Conservation (phyloP, 2,329 filamentous ascomycete species). For the Arachnopeziza araneosa region DNA sequence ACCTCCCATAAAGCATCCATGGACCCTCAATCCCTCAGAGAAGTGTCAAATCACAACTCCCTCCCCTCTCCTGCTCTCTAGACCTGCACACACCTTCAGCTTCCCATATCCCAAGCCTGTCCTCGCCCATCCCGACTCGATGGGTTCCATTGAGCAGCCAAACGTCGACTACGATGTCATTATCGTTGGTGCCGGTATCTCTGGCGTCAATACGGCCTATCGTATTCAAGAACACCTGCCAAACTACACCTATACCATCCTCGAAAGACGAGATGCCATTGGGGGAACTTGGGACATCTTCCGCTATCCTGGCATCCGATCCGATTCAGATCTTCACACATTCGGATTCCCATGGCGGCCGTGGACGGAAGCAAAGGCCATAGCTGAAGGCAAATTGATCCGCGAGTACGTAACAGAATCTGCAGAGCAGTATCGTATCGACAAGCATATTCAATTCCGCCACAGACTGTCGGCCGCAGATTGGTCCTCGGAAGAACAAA, state of each 20-base stretch:
- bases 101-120: background rate
- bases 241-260: constrained; percentile 52
- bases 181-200: constrained; percentile 69
- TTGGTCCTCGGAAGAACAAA: constrained; percentile 49
- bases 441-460: constrained; percentile 46
- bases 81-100: background rate
- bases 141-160: constrained; percentile 5
- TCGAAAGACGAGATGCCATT: constrained; percentile 60
- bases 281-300: constrained; percentile 80
- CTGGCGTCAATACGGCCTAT: constrained; percentile 70
- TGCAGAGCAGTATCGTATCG: constrained; percentile 46
- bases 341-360: constrained; percentile 66
- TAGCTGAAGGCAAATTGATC: constrained; percentile 49
- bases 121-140: background rate
- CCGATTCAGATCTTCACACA: constrained; percentile 56
- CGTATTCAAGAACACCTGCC: constrained; percentile 57
- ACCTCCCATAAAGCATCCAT: background rate
- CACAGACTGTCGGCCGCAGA: constrained; percentile 45
- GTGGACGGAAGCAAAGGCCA: constrained; percentile 50
- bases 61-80: background rate
- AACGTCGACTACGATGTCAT: constrained; percentile 43
- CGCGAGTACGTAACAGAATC: constrained; percentile 48
- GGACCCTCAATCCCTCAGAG: background rate
- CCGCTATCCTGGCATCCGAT: constrained; percentile 66
- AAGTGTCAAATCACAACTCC: background rate